Evolutionary conservation across 306 rosid species (phyloP), one percentile per base, ranked within the genome.

Genomic region (Pachyrhizus erosus): DNA sequence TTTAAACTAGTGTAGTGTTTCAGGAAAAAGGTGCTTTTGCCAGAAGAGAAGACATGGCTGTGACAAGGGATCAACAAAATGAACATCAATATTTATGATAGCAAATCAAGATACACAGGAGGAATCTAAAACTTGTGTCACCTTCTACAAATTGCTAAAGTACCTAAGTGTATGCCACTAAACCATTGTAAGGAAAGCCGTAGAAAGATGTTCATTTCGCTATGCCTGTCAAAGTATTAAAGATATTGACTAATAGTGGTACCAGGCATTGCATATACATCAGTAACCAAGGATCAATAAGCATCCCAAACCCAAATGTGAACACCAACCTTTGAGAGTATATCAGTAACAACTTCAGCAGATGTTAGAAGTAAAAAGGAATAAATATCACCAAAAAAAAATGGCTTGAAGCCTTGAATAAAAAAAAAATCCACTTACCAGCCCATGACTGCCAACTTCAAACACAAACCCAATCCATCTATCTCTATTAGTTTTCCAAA

Each of bases 161-260:
- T 49, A 8, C 74, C 69, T 49, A 81, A 17, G 12, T 45, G 31
- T 46, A 45, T 15, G 65, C 33, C 58, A 34, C 49, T 64, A 62
- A 82, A 55, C 69, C 60, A 39, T 65, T 64, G 54, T 66, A 74
- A 27, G 29, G 61, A 62, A 82, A 74, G 34, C 24, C 5, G 5
- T 20, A 13, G 27, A 73, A 61, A 29, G 46, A 27, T 23, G 24
- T 74, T 71, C 15, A 31, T 64, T 82, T 64, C 24, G 11, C 55
- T 62, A 48, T 31, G 68, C 42, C 48, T 15, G 67, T 21, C 57
- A 14, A 7, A 51, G 31, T 5, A 26, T 65, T 33, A 51, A 74
- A 39, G 10, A 68, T 79, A 37, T 18, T 55, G 21, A 68, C 60
- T 31, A 67, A 24, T 37, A 6, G 54, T 17, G 12, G 37, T 29